Evolutionary conservation across 495 filamentous ascomycete species (phyloP).

Genomic region (Hyaloscypha finlandica): DNA sequence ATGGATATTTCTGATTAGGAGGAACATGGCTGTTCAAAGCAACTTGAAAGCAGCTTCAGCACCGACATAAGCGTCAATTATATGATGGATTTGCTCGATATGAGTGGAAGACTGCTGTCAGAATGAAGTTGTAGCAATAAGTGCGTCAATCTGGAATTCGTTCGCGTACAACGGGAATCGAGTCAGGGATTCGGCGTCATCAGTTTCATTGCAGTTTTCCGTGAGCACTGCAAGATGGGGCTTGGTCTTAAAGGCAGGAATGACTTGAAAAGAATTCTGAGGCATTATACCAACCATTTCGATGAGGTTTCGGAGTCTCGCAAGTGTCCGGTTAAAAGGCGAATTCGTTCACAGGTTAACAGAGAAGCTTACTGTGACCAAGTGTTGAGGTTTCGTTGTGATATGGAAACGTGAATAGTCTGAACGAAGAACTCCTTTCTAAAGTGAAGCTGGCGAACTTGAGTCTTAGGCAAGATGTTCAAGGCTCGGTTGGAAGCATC

Average conservation of each 20-base stretch:
- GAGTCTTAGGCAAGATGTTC: no score
- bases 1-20: constrained; percentile 39
- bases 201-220: constrained; percentile 49
- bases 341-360: no score
- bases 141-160: constrained; percentile 43
- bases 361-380: no score
- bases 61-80: constrained; percentile 43
- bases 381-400: no score
- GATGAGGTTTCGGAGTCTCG: background rate
- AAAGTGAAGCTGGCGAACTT: no score
- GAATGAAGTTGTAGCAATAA: constrained; percentile 44
- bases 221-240: constrained; percentile 47
- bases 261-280: background rate
- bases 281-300: background rate
- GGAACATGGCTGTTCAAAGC: constrained; percentile 44
- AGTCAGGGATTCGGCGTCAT: constrained; percentile 45
- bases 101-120: constrained; percentile 40
- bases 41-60: constrained; percentile 46
- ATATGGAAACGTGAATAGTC: no score
- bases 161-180: constrained; percentile 47
- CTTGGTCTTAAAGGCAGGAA: constrained; percentile 14
- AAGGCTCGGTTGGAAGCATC: no score
- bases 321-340: background rate
- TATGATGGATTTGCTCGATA: constrained; percentile 42
- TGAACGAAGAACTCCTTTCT: no score